These are phyloP conservation scores for Verticillium zaregamsianum DNA, from an alignment of 2,329 filamentous ascomycete species.

Conservation along the genomic window DNA sequence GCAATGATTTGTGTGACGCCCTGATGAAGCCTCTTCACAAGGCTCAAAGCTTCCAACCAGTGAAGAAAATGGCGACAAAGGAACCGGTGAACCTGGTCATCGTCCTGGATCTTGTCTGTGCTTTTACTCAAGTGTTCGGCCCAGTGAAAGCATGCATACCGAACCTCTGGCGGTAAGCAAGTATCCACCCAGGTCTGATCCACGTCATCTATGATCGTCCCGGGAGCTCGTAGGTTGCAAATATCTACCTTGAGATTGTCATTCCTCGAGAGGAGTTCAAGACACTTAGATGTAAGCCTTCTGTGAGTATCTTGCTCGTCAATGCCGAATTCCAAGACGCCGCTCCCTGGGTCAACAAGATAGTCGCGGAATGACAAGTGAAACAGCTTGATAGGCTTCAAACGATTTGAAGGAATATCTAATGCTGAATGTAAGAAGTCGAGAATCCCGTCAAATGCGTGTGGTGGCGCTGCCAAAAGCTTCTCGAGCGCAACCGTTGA, in stretches of 20 bases:
- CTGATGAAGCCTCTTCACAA: background rate
- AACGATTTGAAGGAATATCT: conserved; percentile 17
- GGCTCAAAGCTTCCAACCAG: background rate
- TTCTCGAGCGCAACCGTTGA: background rate
- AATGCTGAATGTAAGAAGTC: conserved; percentile 29
- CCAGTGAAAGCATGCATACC: background rate
- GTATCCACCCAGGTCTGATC: no score
- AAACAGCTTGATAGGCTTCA: conserved; percentile 18
- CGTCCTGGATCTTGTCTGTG: background rate
- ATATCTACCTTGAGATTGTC: background rate
- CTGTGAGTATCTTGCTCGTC: background rate
- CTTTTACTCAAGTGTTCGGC: background rate
- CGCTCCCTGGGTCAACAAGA: background rate
- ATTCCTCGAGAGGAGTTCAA: background rate
- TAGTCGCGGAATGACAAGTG: background rate
- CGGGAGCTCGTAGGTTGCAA: background rate
- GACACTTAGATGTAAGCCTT: background rate
- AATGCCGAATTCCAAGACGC: background rate
- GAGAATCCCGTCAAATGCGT: conserved; percentile 9
- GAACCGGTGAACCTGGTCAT: background rate
- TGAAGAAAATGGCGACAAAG: background rate
- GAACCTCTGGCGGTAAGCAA: background rate
- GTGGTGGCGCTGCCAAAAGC: background rate
- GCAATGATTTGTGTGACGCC: background rate
- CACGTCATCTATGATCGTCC: background rate